Evolutionary conservation across 768 basidiomycete genomes (phyloP).

Genomic region (Xerocomellus dryophilus): DNA sequence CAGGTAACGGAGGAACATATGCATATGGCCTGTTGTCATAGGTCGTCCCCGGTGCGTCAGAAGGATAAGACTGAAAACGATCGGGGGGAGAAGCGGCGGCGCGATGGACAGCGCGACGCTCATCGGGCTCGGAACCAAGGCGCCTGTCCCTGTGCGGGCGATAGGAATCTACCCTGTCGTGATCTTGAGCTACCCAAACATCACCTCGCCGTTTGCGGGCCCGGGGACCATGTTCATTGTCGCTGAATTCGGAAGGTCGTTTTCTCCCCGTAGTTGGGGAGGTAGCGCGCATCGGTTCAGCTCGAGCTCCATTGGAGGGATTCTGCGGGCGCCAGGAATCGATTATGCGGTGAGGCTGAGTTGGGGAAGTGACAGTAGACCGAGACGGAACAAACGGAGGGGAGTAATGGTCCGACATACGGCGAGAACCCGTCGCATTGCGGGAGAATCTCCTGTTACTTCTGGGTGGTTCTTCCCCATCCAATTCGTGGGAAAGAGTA

Average conservation of each 20-base stretch:
- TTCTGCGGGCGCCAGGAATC: conserved; percentile 9
- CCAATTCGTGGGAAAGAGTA: conserved; percentile 1
- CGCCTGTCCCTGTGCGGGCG: conserved; percentile 12
- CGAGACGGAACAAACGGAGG: conserved; percentile 5
- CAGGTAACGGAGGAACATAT: not conserved
- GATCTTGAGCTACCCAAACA: conserved; percentile 16
- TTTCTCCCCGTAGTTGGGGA: conserved; percentile 20
- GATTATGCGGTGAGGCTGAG: not conserved
- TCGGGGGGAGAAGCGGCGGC: conserved; percentile 6
- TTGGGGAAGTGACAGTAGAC: conserved; percentile 1
- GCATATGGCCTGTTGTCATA: conserved; percentile 9
- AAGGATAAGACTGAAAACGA: conserved; percentile 1
- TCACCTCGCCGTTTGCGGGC: conserved; percentile 25
- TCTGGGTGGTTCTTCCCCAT: conserved; percentile 10
- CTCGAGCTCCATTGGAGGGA: conserved; percentile 10
- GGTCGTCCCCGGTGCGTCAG: conserved; percentile 3
- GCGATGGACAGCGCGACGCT: conserved; percentile 8
- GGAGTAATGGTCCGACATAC: conserved; percentile 8
- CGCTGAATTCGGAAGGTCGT: conserved; percentile 18
- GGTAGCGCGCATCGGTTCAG: conserved; percentile 15
- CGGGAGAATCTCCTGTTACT: conserved; percentile 1
- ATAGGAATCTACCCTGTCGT: conserved; percentile 3
- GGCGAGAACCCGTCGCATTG: conserved; percentile 1
- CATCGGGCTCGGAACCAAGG: conserved; percentile 13
- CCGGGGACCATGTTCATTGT: conserved; percentile 22